Percentiles rank a stretch among this genome's conserved stretches.
phyloP scores from a whole-genome alignment of 176 grass and related monocot genomes.

The Eleusine coracana region DNA sequence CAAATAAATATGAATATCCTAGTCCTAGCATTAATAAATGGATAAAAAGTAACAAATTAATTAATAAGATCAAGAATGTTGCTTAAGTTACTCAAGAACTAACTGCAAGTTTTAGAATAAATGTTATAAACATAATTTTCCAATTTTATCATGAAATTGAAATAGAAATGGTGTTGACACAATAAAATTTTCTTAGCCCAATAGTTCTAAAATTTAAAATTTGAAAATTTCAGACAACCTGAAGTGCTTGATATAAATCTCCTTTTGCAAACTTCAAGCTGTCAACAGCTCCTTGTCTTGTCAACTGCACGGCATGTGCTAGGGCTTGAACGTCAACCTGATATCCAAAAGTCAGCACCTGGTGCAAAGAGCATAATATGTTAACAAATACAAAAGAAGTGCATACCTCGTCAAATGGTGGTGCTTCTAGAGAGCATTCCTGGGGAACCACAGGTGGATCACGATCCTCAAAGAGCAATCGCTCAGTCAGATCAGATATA shows the following conservation, averaged over 20 bases:
- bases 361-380: conserved; percentile 13
- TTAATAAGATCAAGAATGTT: conserved; percentile 1
- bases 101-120: conserved; percentile 6
- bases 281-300: conserved; percentile 93
- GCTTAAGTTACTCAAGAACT: conserved; percentile 4
- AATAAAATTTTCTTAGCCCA: neutral
- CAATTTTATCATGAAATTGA: neutral
- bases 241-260: conserved; percentile 91
- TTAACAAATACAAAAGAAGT: conserved; percentile 24
- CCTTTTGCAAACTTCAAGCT: conserved; percentile 99
- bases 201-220: conserved; percentile 18
- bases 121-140: neutral
- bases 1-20: conserved; percentile 23
- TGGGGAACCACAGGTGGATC: conserved; percentile 78
- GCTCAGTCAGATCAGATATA: conserved; percentile 86
- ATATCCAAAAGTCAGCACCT: conserved; percentile 49
- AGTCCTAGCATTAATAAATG: conserved; percentile 14
- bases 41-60: neutral
- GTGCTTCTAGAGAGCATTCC: conserved; percentile 76
- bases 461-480: conserved; percentile 85
- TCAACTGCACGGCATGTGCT: conserved; percentile 93
- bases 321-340: conserved; percentile 99
- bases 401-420: conserved; percentile 93
- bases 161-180: conserved; percentile 24
- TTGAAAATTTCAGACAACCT: conserved; percentile 55